Base-by-base conservation (phyloP, 1,284 basidiomycete genomes). In the Rhodotorula mucilaginosa region DNA sequence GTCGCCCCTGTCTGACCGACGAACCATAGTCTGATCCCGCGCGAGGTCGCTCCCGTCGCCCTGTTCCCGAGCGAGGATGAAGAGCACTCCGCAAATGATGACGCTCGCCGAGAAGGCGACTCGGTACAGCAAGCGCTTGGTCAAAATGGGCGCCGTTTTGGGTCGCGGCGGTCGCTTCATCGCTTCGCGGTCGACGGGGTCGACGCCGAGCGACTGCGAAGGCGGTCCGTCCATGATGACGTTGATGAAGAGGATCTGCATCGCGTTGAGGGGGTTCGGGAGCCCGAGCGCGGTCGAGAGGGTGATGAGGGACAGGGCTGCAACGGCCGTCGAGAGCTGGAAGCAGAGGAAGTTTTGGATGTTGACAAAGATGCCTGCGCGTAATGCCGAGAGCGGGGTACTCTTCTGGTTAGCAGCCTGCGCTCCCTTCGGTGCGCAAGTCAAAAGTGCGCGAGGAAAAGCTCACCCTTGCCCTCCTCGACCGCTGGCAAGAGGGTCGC, bases 331-430 rank as follows among this genome's bases (percentile, higher is more conserved):
- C 74, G 92, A 95, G 26, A 99, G 88, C 82, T 99, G 95, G 86
- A 99, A 99, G 51, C 90, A 88, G 63, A 98, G 83, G 85, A 99
- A 98, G 81, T 97, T 98, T 81, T 98, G 95, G 79, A 98, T 97
- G 79, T 99, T 98, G 83, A 96, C 93, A 82, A 97, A 99, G 78
- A 98, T 98, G 6, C 91, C 91, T 97, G 68, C n/a, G 26, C 26
- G 47, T 3, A 34, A 34, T 4, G 34, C 34, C 34, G 34, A 34
- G 34, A 34, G 34, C 34, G 34, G 34, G 34, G 6, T 34, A 4
- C 1, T 3, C 4, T 3, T 4, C 3, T 16, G 16, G 23, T 48
- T 26, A 29, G 46, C 26, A 3, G 19, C 1, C 2, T 29, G 19
- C 3, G 5, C 23, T 7, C 1, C 18, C 5, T 49, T 23, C 19